Base-by-base conservation (phyloP, 441 rosid species). In the Eutrema salsugineum region DNA sequence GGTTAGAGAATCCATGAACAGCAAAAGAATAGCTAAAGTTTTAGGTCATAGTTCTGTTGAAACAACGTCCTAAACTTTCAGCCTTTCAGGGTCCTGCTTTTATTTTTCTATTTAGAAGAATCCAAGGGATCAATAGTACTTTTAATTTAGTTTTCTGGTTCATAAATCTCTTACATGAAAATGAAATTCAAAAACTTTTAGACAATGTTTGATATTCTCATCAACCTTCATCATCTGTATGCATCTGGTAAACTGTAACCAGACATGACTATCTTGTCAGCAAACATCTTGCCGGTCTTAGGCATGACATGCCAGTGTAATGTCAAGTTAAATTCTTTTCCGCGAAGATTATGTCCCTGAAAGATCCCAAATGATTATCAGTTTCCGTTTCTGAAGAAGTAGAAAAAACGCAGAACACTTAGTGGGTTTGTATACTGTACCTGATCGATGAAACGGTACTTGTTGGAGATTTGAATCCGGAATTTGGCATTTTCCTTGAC, bases 251-350 rank as follows among this genome's bases (percentile, higher is more conserved):
- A 78, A 42, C 73, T 88, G 81, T 87, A 93, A 49, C 99, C 99
- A 20, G 98, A 56, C 88, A 87, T 77, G 67, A 91, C 91, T 28
- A 94, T 49, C 74, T 94, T 94, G 81, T 89, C 82, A 0, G 92
- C 85, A 71, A 88, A 86, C 99, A 91, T 95, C 87, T 89, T 95
- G 65, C 99, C 97, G 0, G 97, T 87, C 86, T 95, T 95, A 16
- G 99, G 98, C 99, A 95, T 95, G 53, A 95, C 97, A 68, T 91
- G 97, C 99, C 99, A 95, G 69, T 91, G 99, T 82, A 95, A 80
- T 9, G 99, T 93, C 80, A 95, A 77, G 81, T 95, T 95, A 88
- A 91, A 95, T 20, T 84, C 87, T 76, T 89, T 91, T n/a, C 98
- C 98, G 0, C 90, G 90, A 42, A 95, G 99, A 74, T 87, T 88